Evolutionary conservation across 495 filamentous ascomycete species (phyloP), one percentile per base, ranked within the genome.

Genomic region (Tuber umbilicatum): DNA sequence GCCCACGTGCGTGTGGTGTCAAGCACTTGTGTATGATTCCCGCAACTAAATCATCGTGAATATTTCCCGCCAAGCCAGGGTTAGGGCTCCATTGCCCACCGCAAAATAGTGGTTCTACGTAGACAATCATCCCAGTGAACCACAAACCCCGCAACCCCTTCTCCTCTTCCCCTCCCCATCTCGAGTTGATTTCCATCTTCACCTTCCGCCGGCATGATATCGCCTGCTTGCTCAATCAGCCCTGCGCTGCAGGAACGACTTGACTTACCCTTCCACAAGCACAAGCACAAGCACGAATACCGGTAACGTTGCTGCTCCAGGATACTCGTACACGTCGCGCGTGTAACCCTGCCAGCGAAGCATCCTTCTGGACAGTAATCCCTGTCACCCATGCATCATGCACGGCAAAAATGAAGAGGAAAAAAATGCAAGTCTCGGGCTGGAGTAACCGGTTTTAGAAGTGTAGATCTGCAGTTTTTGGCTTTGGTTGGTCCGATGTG

Each of bases 271-370:
- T 64, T 3, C 27, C 12, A 31, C 3, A 45, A 45, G 42, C 42
- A 16, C 50, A 35, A 35, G 55, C 27, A 17, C 55, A 35, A 64
- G 14, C 55, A 60, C 23, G 16, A 17, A 35, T 35, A 55, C 47
- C 23, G n/a, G n/a, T n/a, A n/a, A n/a, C n/a, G 23, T 55, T 55
- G 47, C 6, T n/a, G n/a, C n/a, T n/a, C n/a, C n/a, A n/a, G n/a
- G n/a, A n/a, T 40, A 40, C 39, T 40, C 39, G n/a, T 35, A 64
- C 55, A 64, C 55, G 55, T 64, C 55, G 55, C 55, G 35, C 55
- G 55, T 64, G 55, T 64, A 64, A 64, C 55, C 55, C 55, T 64
- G 55, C 55, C 55, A 64, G 55, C 55, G 27, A 64, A 64, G 55
- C 55, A 35, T 35, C 55, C 55, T 35, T 35, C 55, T 27, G 16